A percentile compares a stretch with the other conserved stretches of the same genome.
Conservation (phyloP, 495 filamentous ascomycete species). For the Lasiosphaeria miniovina region DNA sequence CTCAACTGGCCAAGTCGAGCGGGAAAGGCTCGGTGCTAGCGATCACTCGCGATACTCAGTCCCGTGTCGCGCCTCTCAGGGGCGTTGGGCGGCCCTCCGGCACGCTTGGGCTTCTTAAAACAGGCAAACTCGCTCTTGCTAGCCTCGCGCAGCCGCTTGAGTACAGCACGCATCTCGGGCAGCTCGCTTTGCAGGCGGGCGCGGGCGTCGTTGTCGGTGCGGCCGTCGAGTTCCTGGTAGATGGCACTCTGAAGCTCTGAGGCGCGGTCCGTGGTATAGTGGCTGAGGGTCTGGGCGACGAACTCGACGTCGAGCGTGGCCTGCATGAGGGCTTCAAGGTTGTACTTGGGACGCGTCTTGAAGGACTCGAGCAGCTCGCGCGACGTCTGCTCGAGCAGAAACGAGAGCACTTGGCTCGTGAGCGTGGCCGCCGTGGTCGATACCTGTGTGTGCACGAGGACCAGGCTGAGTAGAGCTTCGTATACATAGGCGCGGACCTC, state of each 20-base stretch:
- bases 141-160: slow-evolving; percentile 79
- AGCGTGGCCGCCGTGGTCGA: slow-evolving; percentile 73
- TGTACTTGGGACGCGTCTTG: slow-evolving; percentile 61
- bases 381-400: slow-evolving; percentile 74
- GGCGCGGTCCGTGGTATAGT: slow-evolving; percentile 82
- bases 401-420: slow-evolving; percentile 69
- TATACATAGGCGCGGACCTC: slow-evolving; percentile 88
- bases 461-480: slow-evolving; percentile 73
- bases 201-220: slow-evolving; percentile 82
- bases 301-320: slow-evolving; percentile 97
- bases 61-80: slow-evolving; percentile 27
- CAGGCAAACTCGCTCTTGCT: slow-evolving; percentile 83
- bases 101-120: slow-evolving; percentile 56
- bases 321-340: slow-evolving; percentile 84
- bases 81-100: slow-evolving; percentile 1
- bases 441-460: slow-evolving; percentile 88
- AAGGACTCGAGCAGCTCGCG: slow-evolving; percentile 69
- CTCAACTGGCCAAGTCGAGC: neutral
- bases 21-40: neutral
- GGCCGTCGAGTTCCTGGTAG: slow-evolving; percentile 81
- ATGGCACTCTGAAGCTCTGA: slow-evolving; percentile 77
- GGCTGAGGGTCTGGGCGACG: slow-evolving; percentile 83
- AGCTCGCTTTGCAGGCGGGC: slow-evolving; percentile 77
- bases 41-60: slow-evolving; percentile 15
- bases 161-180: slow-evolving; percentile 77